A percentile compares a stretch with the other conserved stretches of the same genome.
Conservation (phyloP, 805 yeast species). For the Priceomyces castillae region DNA sequence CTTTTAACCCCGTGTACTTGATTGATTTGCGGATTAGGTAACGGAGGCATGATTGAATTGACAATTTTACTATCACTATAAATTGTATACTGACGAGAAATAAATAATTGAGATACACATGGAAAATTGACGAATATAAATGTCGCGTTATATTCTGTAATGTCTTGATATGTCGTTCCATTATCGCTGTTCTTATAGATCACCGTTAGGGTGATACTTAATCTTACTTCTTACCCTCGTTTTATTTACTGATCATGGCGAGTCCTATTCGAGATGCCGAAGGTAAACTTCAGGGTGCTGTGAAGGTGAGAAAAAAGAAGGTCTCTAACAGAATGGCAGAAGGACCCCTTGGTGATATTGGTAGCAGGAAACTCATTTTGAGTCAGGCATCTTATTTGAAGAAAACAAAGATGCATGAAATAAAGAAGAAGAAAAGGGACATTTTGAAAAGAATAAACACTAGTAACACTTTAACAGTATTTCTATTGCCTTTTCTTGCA, state of each 20-base stretch:
- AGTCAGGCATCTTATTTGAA: conserved; percentile 25
- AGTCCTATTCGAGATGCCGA: background rate
- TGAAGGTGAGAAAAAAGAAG: conserved; percentile 22
- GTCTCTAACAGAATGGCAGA: conserved; percentile 6
- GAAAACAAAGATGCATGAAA: conserved; percentile 31
- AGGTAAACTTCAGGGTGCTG: background rate
- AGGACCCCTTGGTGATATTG: conserved; percentile 1
- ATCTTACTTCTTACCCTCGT: too few relatives aligned
- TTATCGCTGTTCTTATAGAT: background rate
- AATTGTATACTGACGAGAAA: background rate
- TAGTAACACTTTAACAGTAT: conserved; percentile 29
- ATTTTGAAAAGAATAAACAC: conserved; percentile 37
- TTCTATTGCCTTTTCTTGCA: conserved; percentile 32
- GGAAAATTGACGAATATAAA: background rate
- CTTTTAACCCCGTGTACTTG: conserved; percentile 4
- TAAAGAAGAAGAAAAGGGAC: conserved; percentile 34
- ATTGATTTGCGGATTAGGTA: conserved; percentile 14
- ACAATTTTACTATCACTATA: background rate
- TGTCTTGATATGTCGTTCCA: background rate
- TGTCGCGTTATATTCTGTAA: background rate
- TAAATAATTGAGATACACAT: background rate
- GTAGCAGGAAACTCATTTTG: conserved; percentile 14
- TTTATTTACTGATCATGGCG: too few relatives aligned
- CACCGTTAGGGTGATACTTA: too few relatives aligned
- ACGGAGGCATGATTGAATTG: conserved; percentile 12